Conservation (phyloP, 805 yeast genomes). For the Barnettozyma populi region DNA sequence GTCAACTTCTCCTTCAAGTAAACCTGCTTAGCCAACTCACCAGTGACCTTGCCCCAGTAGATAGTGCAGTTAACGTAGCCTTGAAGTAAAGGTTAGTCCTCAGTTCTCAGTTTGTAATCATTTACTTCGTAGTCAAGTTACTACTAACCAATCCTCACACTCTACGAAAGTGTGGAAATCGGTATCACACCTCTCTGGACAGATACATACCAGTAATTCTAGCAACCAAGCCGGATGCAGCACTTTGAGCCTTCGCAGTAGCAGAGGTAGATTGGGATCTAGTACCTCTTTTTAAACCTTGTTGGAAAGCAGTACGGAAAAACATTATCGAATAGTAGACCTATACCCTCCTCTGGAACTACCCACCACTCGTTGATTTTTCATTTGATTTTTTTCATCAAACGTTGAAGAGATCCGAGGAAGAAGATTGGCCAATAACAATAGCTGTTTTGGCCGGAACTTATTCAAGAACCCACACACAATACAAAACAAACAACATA, state of each 20-base stretch:
- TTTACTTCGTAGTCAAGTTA: neutral
- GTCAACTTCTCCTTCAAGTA: conserved; percentile 90
- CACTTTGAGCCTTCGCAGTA: conserved; percentile 32
- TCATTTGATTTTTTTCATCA: neutral
- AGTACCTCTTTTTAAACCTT: conserved; percentile 24
- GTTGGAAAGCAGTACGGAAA: conserved; percentile 24
- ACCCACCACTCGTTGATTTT: neutral
- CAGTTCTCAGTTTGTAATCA: neutral
- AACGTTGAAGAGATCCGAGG: neutral
- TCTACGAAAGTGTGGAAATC: neutral
- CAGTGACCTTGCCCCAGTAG: conserved; percentile 69
- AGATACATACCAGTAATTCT: conserved; percentile 31
- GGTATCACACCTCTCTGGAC: neutral
- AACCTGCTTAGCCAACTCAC: conserved; percentile 51
- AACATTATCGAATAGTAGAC: conserved; percentile 6
- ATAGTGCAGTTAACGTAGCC: conserved; percentile 46
- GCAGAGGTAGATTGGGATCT: conserved; percentile 31
- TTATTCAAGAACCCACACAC: neutral
- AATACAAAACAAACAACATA: neutral
- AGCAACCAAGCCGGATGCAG: conserved; percentile 29
- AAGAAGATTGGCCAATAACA: neutral
- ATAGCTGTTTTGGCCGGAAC: neutral
- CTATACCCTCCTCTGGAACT: neutral
- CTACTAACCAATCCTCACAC: neutral
- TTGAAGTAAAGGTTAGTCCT: conserved; percentile 1